These are phyloP conservation scores for Schrenkiella parvula DNA, from an alignment of 345 rosid species.

Conservation along the genomic window DNA sequence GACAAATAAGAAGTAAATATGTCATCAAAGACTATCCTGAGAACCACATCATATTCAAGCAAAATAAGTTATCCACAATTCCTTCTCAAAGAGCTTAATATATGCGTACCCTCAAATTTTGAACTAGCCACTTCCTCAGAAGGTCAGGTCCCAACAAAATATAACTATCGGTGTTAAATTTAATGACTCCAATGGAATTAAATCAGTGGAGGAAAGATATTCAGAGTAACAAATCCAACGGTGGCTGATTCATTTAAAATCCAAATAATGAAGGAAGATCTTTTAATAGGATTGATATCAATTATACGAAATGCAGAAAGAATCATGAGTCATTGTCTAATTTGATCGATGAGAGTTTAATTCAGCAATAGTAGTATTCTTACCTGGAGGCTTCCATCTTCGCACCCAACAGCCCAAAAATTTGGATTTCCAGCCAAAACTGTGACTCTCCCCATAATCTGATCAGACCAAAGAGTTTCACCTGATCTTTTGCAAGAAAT, in stretches of 20 bases:
- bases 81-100: background rate
- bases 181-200: background rate
- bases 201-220: background rate
- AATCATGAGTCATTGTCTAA: background rate
- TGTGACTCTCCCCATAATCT: slow-evolving; percentile 81
- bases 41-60: background rate
- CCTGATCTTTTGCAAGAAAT: slow-evolving; percentile 66
- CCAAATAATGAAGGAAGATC: background rate
- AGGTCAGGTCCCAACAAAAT: slow-evolving; percentile 1
- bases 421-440: slow-evolving; percentile 96
- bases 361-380: slow-evolving; percentile 2
- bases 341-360: background rate
- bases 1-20: background rate
- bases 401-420: slow-evolving; percentile 98
- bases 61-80: background rate
- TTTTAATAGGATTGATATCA: background rate
- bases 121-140: slow-evolving; percentile 4
- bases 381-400: slow-evolving; percentile 97
- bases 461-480: slow-evolving; percentile 85
- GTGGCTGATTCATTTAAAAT: background rate
- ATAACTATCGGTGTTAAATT: background rate
- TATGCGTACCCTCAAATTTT: background rate
- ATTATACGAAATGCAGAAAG: background rate
- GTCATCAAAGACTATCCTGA: slow-evolving; percentile 5
- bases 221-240: background rate